Evolutionary conservation across 176 grass and related monocot genomes (phyloP).

Genomic region (Otatea glauca): DNA sequence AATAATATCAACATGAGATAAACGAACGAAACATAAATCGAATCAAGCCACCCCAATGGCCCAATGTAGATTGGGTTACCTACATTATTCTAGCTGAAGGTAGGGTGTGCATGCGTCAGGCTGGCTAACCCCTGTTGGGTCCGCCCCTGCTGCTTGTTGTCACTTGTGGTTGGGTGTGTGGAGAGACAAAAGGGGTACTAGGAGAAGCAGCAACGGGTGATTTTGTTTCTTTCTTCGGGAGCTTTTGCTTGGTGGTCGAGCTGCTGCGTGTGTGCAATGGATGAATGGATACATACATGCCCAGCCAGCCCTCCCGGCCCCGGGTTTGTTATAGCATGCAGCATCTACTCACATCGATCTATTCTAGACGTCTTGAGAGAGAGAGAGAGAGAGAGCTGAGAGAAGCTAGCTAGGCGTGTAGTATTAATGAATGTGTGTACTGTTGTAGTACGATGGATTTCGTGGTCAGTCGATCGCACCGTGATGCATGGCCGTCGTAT

Average conservation of each 20-base stretch:
- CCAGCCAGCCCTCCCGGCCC: not conserved
- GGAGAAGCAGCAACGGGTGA: not conserved
- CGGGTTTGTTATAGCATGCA: conserved; percentile 19
- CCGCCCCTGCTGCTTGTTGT: not conserved
- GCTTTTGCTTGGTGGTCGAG: not conserved
- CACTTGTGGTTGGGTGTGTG: not conserved
- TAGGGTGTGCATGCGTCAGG: too few species aligned
- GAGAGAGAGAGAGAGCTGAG: not conserved
- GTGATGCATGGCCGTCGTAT: not conserved
- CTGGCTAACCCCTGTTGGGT: too few species aligned
- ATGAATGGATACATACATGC: not conserved
- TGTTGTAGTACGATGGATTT: conserved; percentile 48
- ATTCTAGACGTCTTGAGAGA: not conserved
- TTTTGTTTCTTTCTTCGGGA: not conserved
- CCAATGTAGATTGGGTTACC: too few species aligned
- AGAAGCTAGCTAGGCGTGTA: not conserved
- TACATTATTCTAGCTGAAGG: too few species aligned
- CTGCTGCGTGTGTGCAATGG: not conserved
- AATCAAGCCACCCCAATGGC: too few species aligned
- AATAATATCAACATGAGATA: too few species aligned
- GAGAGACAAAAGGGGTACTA: conserved; percentile 44
- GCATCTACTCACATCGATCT: not conserved
- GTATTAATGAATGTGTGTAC: conserved; percentile 47
- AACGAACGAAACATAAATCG: too few species aligned
- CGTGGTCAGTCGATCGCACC: conserved; percentile 38